Evolutionary conservation across 371 early-diverging fungal species (phyloP), one percentile per base, ranked within the genome.

Genomic region (Catenaria anguillulae): DNA sequence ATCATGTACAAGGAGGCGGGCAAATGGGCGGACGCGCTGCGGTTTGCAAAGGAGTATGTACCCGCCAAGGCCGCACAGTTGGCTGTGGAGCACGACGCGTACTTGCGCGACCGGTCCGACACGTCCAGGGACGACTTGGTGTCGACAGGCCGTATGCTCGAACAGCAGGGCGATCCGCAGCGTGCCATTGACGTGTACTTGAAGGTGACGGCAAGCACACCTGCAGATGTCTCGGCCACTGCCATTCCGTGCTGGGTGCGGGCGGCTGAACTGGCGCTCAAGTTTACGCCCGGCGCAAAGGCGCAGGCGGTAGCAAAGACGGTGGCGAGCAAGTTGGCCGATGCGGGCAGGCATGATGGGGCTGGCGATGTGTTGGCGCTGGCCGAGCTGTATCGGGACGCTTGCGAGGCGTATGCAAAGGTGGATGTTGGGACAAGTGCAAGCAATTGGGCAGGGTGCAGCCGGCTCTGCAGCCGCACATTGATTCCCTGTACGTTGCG

Each of bases 171-270:
- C 36, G 75, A 80, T 42, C 73, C 72, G 60, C 60, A 72, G 1
- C 56, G 73, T 3, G 81, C 81, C 19, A 70, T 79, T 52, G 81
- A 78, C 60, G 67, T 75, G 70, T 79, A 79, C 65, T 64, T 80
- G 54, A 72, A 72, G 55, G 60, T 77, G 46, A 71, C 67, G 56
- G 40, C 70, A 6, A 63, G 66, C 2, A 67, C 68, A 26, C 62
- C 71, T 19, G 70, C 63, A 17, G 75, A 77, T 65, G 19, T 64
- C 15, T 64, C 63, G 23, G 68, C 71, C 42, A 64, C 76, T 56
- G 12, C 19, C 45, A 70, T 75, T 46, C 67, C 74, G 46, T 60
- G 62, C 26, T 77, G 80, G 78, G 69, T 68, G 54, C 66, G 69
- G 23, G 78, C 78, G 1, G 78, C 74, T 0, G 77, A 77, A 45